These are phyloP conservation scores for Margaritispora aquatica DNA, from an alignment of 495 filamentous ascomycete species.

Conservation along the genomic window DNA sequence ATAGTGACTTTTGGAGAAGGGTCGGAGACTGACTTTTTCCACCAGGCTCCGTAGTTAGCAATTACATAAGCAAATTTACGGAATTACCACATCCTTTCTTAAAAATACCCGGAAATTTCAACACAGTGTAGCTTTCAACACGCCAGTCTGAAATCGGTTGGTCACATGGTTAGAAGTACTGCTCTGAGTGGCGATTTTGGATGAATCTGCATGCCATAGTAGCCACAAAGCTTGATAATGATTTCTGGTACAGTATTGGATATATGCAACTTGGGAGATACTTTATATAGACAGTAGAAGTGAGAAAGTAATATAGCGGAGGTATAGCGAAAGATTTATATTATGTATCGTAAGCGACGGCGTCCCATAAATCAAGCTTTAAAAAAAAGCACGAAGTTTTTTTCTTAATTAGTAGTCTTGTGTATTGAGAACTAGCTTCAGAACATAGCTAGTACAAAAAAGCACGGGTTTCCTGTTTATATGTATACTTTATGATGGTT, in stretches of 20 bases:
- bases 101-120: neutral
- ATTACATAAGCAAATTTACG: too few species aligned
- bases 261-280: neutral
- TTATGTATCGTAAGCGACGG: neutral
- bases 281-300: neutral
- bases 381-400: neutral
- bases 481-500: neutral
- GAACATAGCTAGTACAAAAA: neutral
- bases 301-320: neutral
- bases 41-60: too few species aligned
- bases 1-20: too few species aligned
- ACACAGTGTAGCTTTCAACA: neutral
- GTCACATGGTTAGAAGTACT: neutral
- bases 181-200: neutral
- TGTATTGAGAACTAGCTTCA: neutral
- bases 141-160: neutral
- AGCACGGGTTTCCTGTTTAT: neutral
- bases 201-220: neutral
- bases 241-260: neutral
- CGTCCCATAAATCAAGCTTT: neutral
- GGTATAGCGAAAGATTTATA: neutral
- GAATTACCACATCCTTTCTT: too few species aligned
- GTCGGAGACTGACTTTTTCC: too few species aligned
- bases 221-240: neutral
- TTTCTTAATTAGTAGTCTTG: neutral